These are phyloP conservation scores for Mycena alexandri DNA, from an alignment of 768 basidiomycete species.

Conservation along the genomic window DNA sequence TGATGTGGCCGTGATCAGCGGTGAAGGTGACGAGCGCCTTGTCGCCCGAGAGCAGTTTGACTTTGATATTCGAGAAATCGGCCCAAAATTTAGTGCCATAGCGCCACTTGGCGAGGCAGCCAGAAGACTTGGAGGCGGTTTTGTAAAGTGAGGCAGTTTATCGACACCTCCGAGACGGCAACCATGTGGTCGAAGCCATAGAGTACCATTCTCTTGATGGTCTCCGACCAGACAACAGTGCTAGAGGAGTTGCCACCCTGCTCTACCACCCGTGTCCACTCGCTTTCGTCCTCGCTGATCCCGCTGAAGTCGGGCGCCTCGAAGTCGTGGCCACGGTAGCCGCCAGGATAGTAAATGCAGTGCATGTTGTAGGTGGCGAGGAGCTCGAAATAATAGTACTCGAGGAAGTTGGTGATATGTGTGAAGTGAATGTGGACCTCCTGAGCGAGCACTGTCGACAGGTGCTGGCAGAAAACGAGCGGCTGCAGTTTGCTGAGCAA, in stretches of 20 bases:
- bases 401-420: conserved; percentile 5
- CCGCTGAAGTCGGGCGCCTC: neutral
- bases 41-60: conserved; percentile 26
- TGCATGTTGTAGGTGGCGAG: neutral
- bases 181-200: conserved; percentile 23
- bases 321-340: neutral
- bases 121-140: neutral
- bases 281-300: conserved; percentile 3
- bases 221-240: conserved; percentile 27
- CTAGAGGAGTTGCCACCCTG: neutral
- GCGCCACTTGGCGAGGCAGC: conserved; percentile 3
- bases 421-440: conserved; percentile 3
- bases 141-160: conserved; percentile 18
- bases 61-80: conserved; percentile 9
- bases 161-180: conserved; percentile 29
- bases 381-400: neutral
- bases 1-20: conserved; percentile 17
- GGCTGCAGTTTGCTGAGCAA: conserved; percentile 11
- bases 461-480: conserved; percentile 30
- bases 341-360: conserved; percentile 7
- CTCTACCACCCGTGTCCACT: neutral
- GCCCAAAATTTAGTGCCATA: conserved; percentile 17
- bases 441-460: conserved; percentile 8
- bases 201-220: conserved; percentile 17
- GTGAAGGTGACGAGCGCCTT: conserved; percentile 28